Conservation (phyloP, 1,284 basidiomycete species). For the Ceratobasidium theobromae region DNA sequence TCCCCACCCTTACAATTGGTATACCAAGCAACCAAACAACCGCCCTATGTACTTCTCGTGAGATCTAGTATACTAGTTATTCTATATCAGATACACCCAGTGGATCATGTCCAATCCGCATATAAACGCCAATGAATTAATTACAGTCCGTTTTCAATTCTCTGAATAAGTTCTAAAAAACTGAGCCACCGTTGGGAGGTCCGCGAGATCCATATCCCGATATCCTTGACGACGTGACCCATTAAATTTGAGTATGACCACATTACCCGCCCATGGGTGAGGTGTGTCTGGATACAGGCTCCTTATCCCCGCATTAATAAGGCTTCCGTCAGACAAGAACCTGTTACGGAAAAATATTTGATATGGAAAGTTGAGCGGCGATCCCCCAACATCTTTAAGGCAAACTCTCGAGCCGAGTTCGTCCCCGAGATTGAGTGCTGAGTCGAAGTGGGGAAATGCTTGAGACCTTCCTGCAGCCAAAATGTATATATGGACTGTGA, state of each 20-base stretch:
- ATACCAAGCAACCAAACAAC: too few species aligned
- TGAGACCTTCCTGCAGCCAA: background rate
- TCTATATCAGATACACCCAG: too few species aligned
- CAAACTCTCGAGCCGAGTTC: background rate
- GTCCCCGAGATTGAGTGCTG: constrained; percentile 6
- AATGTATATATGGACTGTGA: background rate
- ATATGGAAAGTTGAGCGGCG: constrained; percentile 34
- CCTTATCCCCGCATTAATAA: background rate
- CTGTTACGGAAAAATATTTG: constrained; percentile 35
- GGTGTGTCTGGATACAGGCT: constrained; percentile 8
- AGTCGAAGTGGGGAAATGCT: background rate
- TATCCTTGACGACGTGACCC: constrained; percentile 51
- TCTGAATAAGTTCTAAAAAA: constrained; percentile 24
- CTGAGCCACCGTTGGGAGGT: constrained; percentile 14
- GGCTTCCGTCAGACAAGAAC: constrained; percentile 33
- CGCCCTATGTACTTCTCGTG: too few species aligned
- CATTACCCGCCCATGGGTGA: constrained; percentile 30
- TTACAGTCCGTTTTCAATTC: background rate
- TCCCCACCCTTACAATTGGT: too few species aligned
- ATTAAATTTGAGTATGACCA: constrained; percentile 73
- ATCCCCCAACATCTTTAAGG: constrained; percentile 33
- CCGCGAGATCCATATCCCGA: constrained; percentile 10
- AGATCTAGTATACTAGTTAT: too few species aligned
- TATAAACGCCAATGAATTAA: background rate
- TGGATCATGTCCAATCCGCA: background rate